Base-by-base conservation (phyloP, 345 rosid species). In the Linum usitatissimum region DNA sequence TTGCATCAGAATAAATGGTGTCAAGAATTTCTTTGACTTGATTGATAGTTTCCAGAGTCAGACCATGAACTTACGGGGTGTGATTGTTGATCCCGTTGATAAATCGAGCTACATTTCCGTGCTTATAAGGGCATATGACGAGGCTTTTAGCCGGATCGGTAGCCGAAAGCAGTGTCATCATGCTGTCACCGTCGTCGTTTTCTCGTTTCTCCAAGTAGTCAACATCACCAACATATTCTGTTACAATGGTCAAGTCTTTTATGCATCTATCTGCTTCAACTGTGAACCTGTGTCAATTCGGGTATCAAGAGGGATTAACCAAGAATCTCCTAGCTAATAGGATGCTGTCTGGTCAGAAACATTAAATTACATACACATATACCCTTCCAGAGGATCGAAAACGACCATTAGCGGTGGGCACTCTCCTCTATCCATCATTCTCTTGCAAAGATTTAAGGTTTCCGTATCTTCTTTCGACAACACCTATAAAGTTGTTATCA, bases 351-450 rank as follows among this genome's bases (percentile, higher is more conserved):
- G 48, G 48, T 40, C 48, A 40, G 48, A 1, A 40, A 40, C 48
- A 40, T 20, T 57, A 6, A 59, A 42, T 13, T 23, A 28, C 6
- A 55, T 34, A 64, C 3, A 49, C 20, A 18, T 66, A 66, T 72
- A 72, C 76, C 76, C 76, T 68, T 72, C 76, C 48, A 15, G 62
- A 6, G 76, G 72, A 68, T 72, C 72, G 36, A 72, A 72, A 45
- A 60, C 72, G 36, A 72, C 69, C 66, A 72, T 55, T 12, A 72
- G 72, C 3, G 76, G 76, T 2, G 69, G 72, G 56, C 76, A 72
- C 64, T 72, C 76, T 20, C 76, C 76, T 38, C 76, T 59, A 15
- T 72, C 55, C 76, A 72, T 68, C 76, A 72, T 72, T 2, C 15
- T 48, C 42, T 59, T 68, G 55, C 76, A 72, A 53, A 60, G 36